These are phyloP conservation scores for Herpetospermum pedunculosum DNA, from an alignment of 306 rosid species.

Conservation along the genomic window DNA sequence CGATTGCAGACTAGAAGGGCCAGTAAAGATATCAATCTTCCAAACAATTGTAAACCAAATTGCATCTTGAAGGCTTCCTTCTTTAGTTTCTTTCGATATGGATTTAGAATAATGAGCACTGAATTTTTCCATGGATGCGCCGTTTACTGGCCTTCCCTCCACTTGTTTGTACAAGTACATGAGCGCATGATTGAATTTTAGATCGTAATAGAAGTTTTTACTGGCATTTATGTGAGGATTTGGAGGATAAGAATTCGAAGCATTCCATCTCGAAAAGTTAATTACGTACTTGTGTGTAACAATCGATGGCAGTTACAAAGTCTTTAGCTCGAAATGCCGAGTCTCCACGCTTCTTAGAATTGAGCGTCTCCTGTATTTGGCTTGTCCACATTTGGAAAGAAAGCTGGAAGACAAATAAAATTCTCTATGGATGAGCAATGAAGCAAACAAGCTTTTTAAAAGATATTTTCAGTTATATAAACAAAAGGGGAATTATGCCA, in stretches of 20 bases:
- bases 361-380: constrained; percentile 90
- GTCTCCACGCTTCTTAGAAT: constrained; percentile 85
- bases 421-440: constrained; percentile 1
- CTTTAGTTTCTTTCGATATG: not conserved
- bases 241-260: not conserved
- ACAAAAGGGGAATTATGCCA: not conserved
- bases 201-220: not conserved
- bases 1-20: not conserved
- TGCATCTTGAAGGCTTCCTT: not conserved
- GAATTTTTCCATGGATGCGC: not conserved
- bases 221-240: constrained; percentile 11
- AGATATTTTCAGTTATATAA: not conserved
- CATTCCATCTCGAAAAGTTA: constrained; percentile 7
- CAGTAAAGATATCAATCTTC: not conserved
- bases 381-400: constrained; percentile 99
- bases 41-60: not conserved
- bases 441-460: not conserved
- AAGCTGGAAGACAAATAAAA: constrained; percentile 42
- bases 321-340: constrained; percentile 75
- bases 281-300: constrained; percentile 71
- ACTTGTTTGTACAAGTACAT: not conserved
- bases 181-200: not conserved
- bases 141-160: not conserved
- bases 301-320: constrained; percentile 52
- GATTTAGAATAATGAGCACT: not conserved